Conservation (phyloP, 768 basidiomycete genomes). For the Dentipellis sp. region DNA sequence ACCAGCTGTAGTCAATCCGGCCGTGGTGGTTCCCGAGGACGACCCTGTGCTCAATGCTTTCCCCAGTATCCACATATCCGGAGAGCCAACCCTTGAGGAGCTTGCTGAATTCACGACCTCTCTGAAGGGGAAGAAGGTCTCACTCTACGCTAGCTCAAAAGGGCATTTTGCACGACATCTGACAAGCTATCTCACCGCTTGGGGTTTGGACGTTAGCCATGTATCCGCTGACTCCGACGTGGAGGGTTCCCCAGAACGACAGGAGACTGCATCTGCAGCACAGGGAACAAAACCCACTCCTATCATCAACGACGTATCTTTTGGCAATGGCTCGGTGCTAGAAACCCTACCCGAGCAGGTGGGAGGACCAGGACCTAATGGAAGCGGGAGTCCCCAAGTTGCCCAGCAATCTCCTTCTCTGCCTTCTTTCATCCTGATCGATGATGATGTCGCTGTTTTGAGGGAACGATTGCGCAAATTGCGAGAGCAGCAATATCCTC, state of each 20-base stretch:
- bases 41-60: constrained; percentile 40
- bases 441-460: constrained; percentile 81
- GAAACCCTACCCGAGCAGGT: constrained; percentile 13
- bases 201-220: constrained; percentile 93
- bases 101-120: constrained; percentile 72
- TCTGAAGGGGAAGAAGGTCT: constrained; percentile 75
- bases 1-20: constrained; percentile 31
- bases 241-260: constrained; percentile 27
- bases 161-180: constrained; percentile 89
- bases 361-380: constrained; percentile 4
- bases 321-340: constrained; percentile 5
- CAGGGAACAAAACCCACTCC: constrained; percentile 1
- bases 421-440: constrained; percentile 77
- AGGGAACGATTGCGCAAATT: constrained; percentile 64
- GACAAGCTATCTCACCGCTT: constrained; percentile 85
- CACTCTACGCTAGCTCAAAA: constrained; percentile 76
- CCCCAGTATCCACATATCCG: constrained; percentile 39
- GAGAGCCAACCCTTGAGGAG: constrained; percentile 76
- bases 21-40: constrained; percentile 31
- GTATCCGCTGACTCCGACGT: constrained; percentile 49
- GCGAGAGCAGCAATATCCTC: constrained; percentile 42
- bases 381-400: background rate
- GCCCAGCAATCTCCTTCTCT: constrained; percentile 15
- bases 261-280: background rate
- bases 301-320: constrained; percentile 1